phyloP scores from a whole-genome alignment of 805 yeast species.

The Candida dajiaensis region DNA sequence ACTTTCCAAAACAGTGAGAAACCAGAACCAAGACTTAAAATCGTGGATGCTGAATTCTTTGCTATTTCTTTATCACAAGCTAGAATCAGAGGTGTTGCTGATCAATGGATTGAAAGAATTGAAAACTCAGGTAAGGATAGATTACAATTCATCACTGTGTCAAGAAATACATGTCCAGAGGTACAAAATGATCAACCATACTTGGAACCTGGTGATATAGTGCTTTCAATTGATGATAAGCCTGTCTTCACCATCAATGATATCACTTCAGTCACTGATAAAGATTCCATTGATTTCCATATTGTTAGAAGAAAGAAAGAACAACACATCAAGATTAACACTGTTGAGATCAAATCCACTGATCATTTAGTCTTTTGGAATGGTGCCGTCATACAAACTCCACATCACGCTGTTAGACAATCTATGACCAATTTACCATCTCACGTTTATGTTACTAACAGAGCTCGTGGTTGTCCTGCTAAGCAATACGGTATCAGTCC shows the following conservation, averaged over 20 bases:
- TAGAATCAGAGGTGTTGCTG: conserved; percentile 82
- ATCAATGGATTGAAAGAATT: conserved; percentile 67
- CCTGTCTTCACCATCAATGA: conserved; percentile 65
- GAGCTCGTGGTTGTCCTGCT: conserved; percentile 82
- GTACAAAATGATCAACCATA: conserved; percentile 23
- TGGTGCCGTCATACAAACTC: conserved; percentile 77
- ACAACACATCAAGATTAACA: conserved; percentile 54
- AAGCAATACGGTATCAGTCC: conserved; percentile 72
- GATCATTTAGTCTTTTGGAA: conserved; percentile 72
- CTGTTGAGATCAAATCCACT: conserved; percentile 58
- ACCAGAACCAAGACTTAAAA: conserved; percentile 47
- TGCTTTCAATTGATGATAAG: conserved; percentile 62
- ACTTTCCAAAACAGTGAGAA: conserved; percentile 39
- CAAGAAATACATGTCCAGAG: conserved; percentile 54
- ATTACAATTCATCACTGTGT: conserved; percentile 65
- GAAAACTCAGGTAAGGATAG: conserved; percentile 61
- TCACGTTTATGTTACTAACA: conserved; percentile 73
- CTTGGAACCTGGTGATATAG: conserved; percentile 63
- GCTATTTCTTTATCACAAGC: conserved; percentile 67
- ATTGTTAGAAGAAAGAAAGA: conserved; percentile 69
- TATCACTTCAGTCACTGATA: conserved; percentile 34
- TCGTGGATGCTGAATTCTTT: conserved; percentile 75
- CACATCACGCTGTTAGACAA: conserved; percentile 92
- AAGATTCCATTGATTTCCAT: conserved; percentile 44
- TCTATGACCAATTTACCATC: conserved; percentile 73